Conservation (phyloP, 1,284 basidiomycete genomes). For the Heterobasidion occidentale region DNA sequence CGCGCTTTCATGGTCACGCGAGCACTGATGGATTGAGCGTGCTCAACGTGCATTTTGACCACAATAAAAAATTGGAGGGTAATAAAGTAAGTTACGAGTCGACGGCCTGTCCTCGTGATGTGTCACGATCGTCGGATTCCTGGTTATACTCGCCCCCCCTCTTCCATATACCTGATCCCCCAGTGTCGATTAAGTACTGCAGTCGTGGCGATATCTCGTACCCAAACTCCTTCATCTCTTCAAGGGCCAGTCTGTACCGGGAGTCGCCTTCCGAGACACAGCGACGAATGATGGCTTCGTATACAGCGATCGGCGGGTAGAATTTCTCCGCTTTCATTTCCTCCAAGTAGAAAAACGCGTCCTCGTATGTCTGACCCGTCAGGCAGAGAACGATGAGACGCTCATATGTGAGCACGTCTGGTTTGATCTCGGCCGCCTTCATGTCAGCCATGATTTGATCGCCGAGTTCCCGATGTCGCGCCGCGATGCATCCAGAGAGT, state of each 20-base stretch:
- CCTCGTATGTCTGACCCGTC: conserved; percentile 68
- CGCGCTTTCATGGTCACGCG: neutral
- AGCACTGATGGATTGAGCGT: no score
- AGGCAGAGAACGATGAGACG: conserved; percentile 63
- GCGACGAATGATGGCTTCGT: conserved; percentile 52
- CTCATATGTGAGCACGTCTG: conserved; percentile 56
- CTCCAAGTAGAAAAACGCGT: conserved; percentile 83
- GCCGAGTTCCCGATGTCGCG: conserved; percentile 50
- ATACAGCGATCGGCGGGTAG: conserved; percentile 48
- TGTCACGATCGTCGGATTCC: neutral
- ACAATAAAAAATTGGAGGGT: neutral
- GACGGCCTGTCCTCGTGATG: no score
- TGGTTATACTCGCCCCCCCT: neutral
- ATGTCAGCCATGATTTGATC: conserved; percentile 56
- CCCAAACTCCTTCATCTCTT: conserved; percentile 58
- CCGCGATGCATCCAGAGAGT: conserved; percentile 52
- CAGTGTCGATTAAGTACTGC: conserved; percentile 21
- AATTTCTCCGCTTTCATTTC: conserved; percentile 69
- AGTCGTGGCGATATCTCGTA: conserved; percentile 29
- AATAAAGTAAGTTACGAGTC: no score
- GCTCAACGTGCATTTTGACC: neutral
- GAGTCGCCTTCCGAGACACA: conserved; percentile 51
- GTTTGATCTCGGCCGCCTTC: conserved; percentile 44
- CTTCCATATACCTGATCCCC: neutral
- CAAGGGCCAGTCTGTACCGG: conserved; percentile 57